Base-by-base conservation (phyloP, 1,284 basidiomycete genomes). In the Trametes pubescens region DNA sequence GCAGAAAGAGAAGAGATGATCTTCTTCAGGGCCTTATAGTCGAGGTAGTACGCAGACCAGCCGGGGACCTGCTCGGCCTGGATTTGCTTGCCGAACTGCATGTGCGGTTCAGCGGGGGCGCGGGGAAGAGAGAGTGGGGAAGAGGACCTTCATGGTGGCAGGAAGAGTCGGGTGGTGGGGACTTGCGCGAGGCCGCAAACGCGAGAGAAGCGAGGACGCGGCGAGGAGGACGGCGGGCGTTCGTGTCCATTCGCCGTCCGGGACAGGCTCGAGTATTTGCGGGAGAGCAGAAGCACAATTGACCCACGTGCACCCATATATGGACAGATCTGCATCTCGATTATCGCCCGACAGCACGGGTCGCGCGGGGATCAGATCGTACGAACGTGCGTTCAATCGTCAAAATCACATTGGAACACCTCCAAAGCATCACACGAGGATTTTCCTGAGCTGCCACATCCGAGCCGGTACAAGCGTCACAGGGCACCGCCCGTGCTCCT, bases 1-100 rank as follows among this genome's bases (percentile, higher is more conserved):
- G 95, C 93, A 61, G 93, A 90, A 66, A 99, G 88, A n/a, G 97
- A 98, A 67, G 98, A 99, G 76, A 99, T 98, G 74, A 99, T 99
- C 86, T 97, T 97, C 82, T 98, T 98, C 76, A 98, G 84, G 71
- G 92, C 92, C 83, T 99, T 99, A 86, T 99, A 99, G 82, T 99
- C 98, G 70, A 99, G 88, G 79, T 99, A 99, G 81, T 95, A 96
- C 34, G 86, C 79, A 24, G 94, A 94, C 98, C 98, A 99, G 81
- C 96, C 96, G 58, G 98, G 96, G 62, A 99, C 91, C 81, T 98
- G 96, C 78, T 97, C 93, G 38, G 93, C 91, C 79, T 97, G 95
- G 71, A 99, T 96, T 72, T 96, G 93, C 82, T 99, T 99, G 73
- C 98, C 98, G 78, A 99, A 99, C 96, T 99, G 63, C 55, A 69